Base-by-base conservation (phyloP, 2,329 filamentous ascomycete genomes). In the Saccharata proteae region DNA sequence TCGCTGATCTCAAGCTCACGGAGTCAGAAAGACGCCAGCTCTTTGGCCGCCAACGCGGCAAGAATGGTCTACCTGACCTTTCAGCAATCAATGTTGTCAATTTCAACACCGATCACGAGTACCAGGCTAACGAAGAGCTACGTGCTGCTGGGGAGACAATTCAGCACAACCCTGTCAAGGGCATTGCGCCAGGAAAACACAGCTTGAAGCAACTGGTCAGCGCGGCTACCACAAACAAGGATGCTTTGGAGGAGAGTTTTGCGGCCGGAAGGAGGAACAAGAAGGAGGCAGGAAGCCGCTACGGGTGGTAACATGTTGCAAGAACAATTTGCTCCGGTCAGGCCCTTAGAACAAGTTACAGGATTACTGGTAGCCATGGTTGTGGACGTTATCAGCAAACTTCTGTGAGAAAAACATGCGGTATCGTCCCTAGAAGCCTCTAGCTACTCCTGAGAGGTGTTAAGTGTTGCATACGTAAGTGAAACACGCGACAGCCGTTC, bases 161-260 rank as follows among this genome's bases (percentile, higher is more conserved):
- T 32, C 70, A 74, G 29, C 80, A 92, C 58, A 86, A 88, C 46
- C 81, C 85, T 6, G 77, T 94, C 34, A 78, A 84, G 30, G 64
- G 77, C 3, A 79, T 93, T 49, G 77, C 82, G 15, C 80, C 85
- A 3, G 82, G 84, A 37, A 94, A 94, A 61, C 85, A 94, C 58
- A 92, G 72, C 46, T 64, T 96, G 53, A 77, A 78, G 49, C 85
- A 93, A 61, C 65, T 96, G 44, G 80, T 96, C 42, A 84, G 75
- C 55, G 80, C 80, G 38, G 86, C 82, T 16, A 74, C 74, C 43
- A 81, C 68, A 39, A 85, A 96, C 58, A 76, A 77, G 49, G 84
- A 93, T 8, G 85, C 84, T 3, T 61, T 94, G 42, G 85, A 94
- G 57, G 88, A 96, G 48, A 86, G 82, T 51, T 94, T 93, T 62